Conservation (phyloP, 768 basidiomycete genomes). For the Cystofilobasidium bisporidii region DNA sequence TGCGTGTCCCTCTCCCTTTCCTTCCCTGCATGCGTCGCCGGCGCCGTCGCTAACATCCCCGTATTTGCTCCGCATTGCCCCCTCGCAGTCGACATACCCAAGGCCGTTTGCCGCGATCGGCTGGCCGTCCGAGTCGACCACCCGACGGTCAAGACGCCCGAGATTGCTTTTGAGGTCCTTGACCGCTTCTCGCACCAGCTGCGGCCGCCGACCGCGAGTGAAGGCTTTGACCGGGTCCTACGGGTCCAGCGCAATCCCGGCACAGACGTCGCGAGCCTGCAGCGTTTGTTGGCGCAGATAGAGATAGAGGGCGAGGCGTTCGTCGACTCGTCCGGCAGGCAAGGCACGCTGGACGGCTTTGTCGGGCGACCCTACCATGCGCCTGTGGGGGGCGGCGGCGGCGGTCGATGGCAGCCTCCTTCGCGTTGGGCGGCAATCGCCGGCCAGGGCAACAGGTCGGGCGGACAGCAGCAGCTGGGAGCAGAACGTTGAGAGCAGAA, state of each 20-base stretch:
- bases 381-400: no score
- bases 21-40: no score
- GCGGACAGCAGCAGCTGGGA: no score
- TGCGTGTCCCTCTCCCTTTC: not conserved
- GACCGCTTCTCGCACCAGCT: constrained; percentile 20
- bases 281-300: not conserved
- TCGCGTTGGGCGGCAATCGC: no score
- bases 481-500: no score
- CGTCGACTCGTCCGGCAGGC: not conserved
- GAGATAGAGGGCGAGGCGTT: constrained; percentile 10
- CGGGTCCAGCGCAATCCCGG: not conserved
- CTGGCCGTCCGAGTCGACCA: constrained; percentile 1
- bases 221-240: constrained; percentile 20
- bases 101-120: constrained; percentile 4
- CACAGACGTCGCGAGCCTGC: not conserved
- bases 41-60: not conserved
- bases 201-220: constrained; percentile 3
- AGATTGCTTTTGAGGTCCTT: constrained; percentile 18
- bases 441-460: not conserved
- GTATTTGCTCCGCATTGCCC: not conserved
- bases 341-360: not conserved
- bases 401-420: no score
- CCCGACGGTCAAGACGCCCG: constrained; percentile 21
- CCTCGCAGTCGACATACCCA: constrained; percentile 15
- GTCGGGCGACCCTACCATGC: no score